Percentiles rank a stretch among this genome's conserved stretches.
Conservation (phyloP, 2,329 filamentous ascomycete species). For the Pestalotiopsis sp. region DNA sequence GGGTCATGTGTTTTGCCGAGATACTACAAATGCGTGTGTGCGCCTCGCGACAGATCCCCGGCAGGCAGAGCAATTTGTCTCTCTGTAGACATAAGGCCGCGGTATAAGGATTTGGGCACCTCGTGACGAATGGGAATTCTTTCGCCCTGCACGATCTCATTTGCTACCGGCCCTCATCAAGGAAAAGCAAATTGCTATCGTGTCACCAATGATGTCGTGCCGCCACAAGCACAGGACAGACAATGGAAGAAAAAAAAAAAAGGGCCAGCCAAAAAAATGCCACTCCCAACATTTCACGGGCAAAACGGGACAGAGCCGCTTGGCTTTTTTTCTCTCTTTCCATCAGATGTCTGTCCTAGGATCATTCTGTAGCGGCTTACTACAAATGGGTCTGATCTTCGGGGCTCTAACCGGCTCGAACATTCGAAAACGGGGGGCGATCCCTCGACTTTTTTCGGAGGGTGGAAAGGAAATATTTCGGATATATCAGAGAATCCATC, state of each 20-base stretch:
- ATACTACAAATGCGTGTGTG: too few species aligned
- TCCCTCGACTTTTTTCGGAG: background rate
- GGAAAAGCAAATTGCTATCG: background rate
- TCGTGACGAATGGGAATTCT: background rate
- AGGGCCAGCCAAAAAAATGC: too few species aligned
- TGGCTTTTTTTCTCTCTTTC: background rate
- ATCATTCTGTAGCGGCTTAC: slow-evolving; percentile 9
- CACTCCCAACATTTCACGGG: background rate
- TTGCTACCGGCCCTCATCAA: background rate
- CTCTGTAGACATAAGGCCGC: too few species aligned
- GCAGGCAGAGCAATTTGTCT: too few species aligned
- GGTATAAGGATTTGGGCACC: background rate
- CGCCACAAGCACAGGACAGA: background rate
- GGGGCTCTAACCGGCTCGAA: background rate
- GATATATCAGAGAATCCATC: background rate
- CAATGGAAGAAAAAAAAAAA: background rate
- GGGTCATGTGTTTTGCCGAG: too few species aligned
- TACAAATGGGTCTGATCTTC: slow-evolving; percentile 12
- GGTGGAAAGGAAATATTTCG: background rate
- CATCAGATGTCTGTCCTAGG: background rate
- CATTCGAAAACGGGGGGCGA: background rate
- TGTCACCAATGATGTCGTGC: background rate
- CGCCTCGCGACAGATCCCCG: too few species aligned
- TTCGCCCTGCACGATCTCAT: background rate
- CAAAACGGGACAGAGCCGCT: background rate